phyloP scores from a whole-genome alignment of 1,284 basidiomycete species.

The Tilletia horrida region DNA sequence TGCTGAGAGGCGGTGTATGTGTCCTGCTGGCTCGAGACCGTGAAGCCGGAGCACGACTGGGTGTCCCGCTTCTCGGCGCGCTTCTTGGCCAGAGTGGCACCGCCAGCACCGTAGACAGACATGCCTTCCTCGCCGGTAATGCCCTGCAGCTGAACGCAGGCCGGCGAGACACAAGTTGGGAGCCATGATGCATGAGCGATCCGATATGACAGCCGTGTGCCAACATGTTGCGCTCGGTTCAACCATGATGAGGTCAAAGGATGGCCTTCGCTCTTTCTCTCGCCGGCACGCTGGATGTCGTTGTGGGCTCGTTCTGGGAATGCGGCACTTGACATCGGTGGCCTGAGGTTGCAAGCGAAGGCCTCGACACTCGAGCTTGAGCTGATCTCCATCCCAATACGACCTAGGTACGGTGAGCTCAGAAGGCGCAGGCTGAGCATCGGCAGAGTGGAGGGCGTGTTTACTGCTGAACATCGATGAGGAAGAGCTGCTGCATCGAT shows the following conservation, averaged over 20 bases:
- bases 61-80: no score
- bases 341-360: slow-evolving; percentile 17
- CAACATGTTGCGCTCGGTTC: neutral
- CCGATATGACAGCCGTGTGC: neutral
- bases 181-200: slow-evolving; percentile 7
- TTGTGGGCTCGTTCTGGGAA: neutral
- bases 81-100: no score
- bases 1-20: no score
- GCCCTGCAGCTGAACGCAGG: no score
- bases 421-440: slow-evolving; percentile 9
- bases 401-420: slow-evolving; percentile 11
- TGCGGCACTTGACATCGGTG: slow-evolving; percentile 10
- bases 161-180: neutral
- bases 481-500: no score
- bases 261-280: slow-evolving; percentile 6
- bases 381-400: neutral
- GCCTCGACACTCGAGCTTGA: slow-evolving; percentile 2
- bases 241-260: neutral
- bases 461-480: neutral
- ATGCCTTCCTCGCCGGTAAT: no score
- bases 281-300: neutral
- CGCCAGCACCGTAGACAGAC: no score
- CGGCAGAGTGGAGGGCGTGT: slow-evolving; percentile 9
- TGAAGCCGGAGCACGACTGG: no score
- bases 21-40: no score